These are phyloP conservation scores for Metarhizium rileyi DNA, from an alignment of 2,329 filamentous ascomycete species.

Conservation along the genomic window DNA sequence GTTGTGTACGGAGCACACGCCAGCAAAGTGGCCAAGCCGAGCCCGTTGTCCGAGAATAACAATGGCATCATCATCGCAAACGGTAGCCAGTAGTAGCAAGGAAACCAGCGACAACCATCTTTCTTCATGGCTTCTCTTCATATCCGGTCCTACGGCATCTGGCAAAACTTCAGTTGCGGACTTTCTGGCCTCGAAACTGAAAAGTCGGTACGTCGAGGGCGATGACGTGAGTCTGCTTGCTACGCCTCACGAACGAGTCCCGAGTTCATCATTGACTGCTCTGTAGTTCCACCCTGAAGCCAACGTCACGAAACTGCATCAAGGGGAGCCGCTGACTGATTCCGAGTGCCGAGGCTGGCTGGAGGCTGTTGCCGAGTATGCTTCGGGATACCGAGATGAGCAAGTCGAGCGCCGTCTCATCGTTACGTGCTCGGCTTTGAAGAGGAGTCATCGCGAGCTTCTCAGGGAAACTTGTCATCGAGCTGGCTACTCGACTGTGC, in stretches of 20 bases:
- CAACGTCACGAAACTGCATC: neutral
- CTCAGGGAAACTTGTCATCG: neutral
- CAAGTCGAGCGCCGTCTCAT: neutral
- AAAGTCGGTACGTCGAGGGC: neutral
- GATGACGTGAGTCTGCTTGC: neutral
- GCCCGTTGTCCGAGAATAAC: no score
- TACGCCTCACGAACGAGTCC: neutral
- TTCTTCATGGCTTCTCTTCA: conserved; percentile 12
- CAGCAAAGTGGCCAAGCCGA: no score
- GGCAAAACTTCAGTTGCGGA: neutral
- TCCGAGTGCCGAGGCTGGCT: neutral
- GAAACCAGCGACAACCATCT: no score
- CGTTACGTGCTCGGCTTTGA: neutral
- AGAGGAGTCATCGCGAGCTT: neutral
- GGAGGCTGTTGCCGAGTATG: neutral
- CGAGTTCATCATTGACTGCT: neutral
- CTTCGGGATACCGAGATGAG: neutral
- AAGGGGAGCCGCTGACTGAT: neutral
- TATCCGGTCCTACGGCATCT: neutral
- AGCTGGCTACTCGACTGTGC: neutral
- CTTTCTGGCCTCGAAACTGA: neutral
- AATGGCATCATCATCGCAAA: no score
- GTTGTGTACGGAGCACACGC: no score
- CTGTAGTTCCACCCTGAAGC: neutral
- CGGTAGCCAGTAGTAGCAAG: no score